Evolutionary conservation across 495 filamentous ascomycete species (phyloP), one percentile per base, ranked within the genome.

Genomic region (Penicillium odoratum): DNA sequence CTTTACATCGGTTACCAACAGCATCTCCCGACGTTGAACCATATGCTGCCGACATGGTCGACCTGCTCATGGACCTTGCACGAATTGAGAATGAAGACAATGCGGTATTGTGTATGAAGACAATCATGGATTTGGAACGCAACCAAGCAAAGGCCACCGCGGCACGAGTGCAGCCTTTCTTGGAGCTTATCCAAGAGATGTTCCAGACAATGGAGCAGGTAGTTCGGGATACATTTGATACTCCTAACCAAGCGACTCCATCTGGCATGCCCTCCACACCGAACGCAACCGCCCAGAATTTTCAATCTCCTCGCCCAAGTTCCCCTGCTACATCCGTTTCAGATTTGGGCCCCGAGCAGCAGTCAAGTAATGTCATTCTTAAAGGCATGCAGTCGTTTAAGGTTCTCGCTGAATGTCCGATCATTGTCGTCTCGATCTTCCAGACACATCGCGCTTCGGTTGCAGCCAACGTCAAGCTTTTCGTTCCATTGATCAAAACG

Each of bases 361-460:
- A 93, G 70, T 82, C 89, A 51, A 88, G 84, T 29, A 86, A 93
- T 55, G 85, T 88, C 26, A 73, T 98, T 26, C 74, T 91, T 42
- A 92, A 88, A 68, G 94, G 95, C 16, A 96, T 97, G 93, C 89
- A 96, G 72, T 97, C 93, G 5, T 99, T 99, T 81, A 99, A 98
- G 72, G 95, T 99, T 34, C 82, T 98, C 15, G 90, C 93, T 0
- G 95, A 99, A 70, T 98, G 93, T 60, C 95, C 95, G 1, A 99
- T 99, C 58, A 97, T 98, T 55, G 95, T 99, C 30, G 95, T 99
- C 16, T 98, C 95, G 7, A 88, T 98, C 60, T 98, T 99, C 74
- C 94, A 98, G 72, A 88, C 91, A 3, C 91, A 99, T 61, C 84
- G 93, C 48, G 74, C 68, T 25, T 88, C 85, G 28, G 94, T 97